Base-by-base conservation (phyloP, 176 grass and related monocot genomes). In the barley (Hordeum vulgare) region DNA sequence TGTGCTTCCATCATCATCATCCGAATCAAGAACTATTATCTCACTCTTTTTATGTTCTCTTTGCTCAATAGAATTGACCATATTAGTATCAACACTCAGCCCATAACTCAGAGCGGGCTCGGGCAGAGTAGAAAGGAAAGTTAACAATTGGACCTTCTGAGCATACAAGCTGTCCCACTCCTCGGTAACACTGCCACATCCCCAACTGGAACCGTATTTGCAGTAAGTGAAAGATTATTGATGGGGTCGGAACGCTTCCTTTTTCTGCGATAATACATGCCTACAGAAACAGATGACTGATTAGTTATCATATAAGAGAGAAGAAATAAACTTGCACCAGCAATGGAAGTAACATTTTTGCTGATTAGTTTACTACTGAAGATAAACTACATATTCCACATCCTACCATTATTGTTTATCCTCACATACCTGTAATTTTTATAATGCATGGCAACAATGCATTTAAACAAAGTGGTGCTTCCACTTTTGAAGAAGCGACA, bases 11-110 rank as follows among this genome's bases (percentile, higher is more conserved):
- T 90, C 89, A 49, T 98, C 96, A 73, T 95, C 93, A 82, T 98
- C 96, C 42, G 93, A 98, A 89, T 97, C 90, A 66, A 98, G 29
- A 65, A 90, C 75, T 87, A 98, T 93, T 79, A 95, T 58, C 24
- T 23, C 6, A 8, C 17, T 74, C 24, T 80, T 62, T 35, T 83
- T 89, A 53, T 65, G 76, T 61, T 91, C 84, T 44, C 23, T 80
- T 91, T 84, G 79, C 14, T 68, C 69, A 62, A 70, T 26, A 39
- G 66, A 61, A 64, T 36, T 68, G 65, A 24, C 42, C 27, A 53
- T 64, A 71, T 80, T 75, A 65, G 31, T 57, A 69, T 15, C 81
- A 66, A 4, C 23, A 11, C 42, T 40, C 76, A 34, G 68, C 35
- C 77, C 26, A 88, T 66, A 63, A 62, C 75, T 69, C 71, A 33